Conservation (phyloP, 805 yeast genomes). For the Ogataea pilisensis region DNA sequence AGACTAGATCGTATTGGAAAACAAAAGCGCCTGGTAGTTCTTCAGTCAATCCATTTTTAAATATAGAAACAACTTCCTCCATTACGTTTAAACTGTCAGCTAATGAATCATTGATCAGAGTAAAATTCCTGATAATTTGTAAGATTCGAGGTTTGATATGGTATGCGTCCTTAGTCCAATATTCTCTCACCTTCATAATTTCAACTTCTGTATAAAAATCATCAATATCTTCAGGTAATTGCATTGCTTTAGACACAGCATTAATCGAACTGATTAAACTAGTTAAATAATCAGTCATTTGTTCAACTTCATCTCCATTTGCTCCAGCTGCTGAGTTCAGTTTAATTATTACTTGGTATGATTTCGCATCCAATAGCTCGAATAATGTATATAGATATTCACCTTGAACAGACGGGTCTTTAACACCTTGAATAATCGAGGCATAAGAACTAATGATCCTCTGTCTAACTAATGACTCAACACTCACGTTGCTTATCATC, state of each 20-base stretch:
- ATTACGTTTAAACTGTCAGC: conserved; percentile 46
- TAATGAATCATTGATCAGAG: conserved; percentile 36
- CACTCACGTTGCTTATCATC: conserved; percentile 38
- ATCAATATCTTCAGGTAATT: conserved; percentile 50
- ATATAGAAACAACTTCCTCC: conserved; percentile 59
- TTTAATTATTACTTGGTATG: conserved; percentile 10
- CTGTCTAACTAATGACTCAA: conserved; percentile 49
- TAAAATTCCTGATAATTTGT: conserved; percentile 37
- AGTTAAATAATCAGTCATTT: conserved; percentile 41
- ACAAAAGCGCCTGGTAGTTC: conserved; percentile 63
- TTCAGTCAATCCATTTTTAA: conserved; percentile 64
- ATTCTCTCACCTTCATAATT: conserved; percentile 26
- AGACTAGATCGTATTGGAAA: conserved; percentile 37
- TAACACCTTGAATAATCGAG: conserved; percentile 53
- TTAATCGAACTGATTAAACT: conserved; percentile 60
- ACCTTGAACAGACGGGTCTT: conserved; percentile 44
- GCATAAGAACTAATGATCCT: conserved; percentile 59
- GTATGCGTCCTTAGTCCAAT: conserved; percentile 49
- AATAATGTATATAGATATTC: conserved; percentile 22
- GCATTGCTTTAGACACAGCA: conserved; percentile 70
- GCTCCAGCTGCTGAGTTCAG: conserved; percentile 6
- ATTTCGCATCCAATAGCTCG: conserved; percentile 19
- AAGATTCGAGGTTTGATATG: conserved; percentile 40
- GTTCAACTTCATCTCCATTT: conserved; percentile 16
- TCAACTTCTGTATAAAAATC: conserved; percentile 36